Conservation (phyloP, 2,329 filamentous ascomycete genomes). For the Zymoseptoria ardabiliae region DNA sequence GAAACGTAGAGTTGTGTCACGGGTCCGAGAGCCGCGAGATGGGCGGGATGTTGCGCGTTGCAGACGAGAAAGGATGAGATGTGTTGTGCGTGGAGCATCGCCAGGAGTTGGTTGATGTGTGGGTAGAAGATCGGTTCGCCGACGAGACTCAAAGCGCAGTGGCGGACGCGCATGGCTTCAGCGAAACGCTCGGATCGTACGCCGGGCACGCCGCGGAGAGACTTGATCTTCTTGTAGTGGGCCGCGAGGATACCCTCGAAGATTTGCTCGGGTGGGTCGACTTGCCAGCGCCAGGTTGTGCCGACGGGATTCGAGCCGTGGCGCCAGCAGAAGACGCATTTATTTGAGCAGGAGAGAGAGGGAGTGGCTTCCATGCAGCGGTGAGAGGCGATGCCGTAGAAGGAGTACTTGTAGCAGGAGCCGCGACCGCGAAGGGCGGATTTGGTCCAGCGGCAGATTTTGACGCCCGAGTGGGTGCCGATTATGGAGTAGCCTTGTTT, state of each 20-base stretch:
- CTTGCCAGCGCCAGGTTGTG: conserved; percentile 93
- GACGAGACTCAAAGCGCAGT: conserved; percentile 86
- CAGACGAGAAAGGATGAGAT: conserved; percentile 95
- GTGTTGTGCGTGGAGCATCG: conserved; percentile 72
- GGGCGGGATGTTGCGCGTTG: conserved; percentile 92
- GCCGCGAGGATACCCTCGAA: conserved; percentile 84
- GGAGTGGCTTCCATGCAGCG: conserved; percentile 98
- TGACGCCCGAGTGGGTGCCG: conserved; percentile 90
- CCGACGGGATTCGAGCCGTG: conserved; percentile 96
- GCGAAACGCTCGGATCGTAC: conserved; percentile 85
- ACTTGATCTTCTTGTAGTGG: conserved; percentile 97
- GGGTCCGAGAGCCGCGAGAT: conserved; percentile 70
- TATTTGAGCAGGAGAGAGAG: conserved; percentile 92
- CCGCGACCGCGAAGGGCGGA: conserved; percentile 87
- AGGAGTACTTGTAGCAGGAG: conserved; percentile 95
- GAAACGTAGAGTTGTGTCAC: conserved; percentile 96
- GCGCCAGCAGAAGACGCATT: conserved; percentile 98
- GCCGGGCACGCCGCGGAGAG: conserved; percentile 88
- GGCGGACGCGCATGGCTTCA: conserved; percentile 86
- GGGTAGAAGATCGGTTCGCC: conserved; percentile 99
- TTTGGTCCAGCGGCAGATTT: conserved; percentile 98
- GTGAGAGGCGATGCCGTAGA: conserved; percentile 94
- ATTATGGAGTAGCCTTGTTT: conserved; percentile 97
- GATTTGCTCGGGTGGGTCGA: conserved; percentile 83
- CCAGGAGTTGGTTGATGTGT: conserved; percentile 86